Conservation (phyloP, 192 early-diverging fungal genomes). For the Globomyces pollinis-pini region DNA sequence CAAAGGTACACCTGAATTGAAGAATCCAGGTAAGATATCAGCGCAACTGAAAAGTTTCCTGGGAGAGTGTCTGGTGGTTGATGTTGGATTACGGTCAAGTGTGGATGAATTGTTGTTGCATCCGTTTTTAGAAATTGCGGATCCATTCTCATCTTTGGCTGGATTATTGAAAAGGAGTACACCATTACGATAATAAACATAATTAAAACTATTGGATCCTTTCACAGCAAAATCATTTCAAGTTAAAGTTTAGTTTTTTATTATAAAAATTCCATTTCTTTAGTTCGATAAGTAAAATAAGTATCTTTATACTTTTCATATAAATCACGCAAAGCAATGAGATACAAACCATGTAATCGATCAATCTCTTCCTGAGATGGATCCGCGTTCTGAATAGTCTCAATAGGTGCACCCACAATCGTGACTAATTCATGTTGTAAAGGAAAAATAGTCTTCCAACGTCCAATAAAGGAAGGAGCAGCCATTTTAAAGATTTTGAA, state of each 20-base stretch:
- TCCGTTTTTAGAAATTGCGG: constrained; percentile 78
- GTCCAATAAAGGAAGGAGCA: constrained; percentile 4
- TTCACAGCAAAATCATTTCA: too few relatives aligned
- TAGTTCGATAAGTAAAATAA: constrained; percentile 8
- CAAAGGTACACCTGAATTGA: constrained; percentile 84
- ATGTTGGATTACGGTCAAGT: constrained; percentile 73
- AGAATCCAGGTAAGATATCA: constrained; percentile 79
- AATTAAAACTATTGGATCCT: too few relatives aligned
- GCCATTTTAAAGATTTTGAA: background rate
- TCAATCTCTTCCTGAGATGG: constrained; percentile 23
- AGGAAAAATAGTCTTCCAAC: background rate
- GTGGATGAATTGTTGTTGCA: constrained; percentile 75
- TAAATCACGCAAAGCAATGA: constrained; percentile 6
- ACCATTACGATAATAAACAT: too few relatives aligned
- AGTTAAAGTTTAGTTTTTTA: too few relatives aligned
- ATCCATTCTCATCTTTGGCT: constrained; percentile 38
- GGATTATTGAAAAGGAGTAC: background rate
- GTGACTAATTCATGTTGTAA: background rate
- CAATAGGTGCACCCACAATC: constrained; percentile 19
- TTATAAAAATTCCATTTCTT: constrained; percentile 16
- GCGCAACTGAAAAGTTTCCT: constrained; percentile 85
- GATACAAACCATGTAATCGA: constrained; percentile 15
- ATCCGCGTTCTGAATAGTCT: constrained; percentile 2
- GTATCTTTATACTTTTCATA: constrained; percentile 23
- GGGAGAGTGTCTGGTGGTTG: constrained; percentile 85